Conservation (phyloP, 1,284 basidiomycete genomes). For the Ustilago nuda region DNA sequence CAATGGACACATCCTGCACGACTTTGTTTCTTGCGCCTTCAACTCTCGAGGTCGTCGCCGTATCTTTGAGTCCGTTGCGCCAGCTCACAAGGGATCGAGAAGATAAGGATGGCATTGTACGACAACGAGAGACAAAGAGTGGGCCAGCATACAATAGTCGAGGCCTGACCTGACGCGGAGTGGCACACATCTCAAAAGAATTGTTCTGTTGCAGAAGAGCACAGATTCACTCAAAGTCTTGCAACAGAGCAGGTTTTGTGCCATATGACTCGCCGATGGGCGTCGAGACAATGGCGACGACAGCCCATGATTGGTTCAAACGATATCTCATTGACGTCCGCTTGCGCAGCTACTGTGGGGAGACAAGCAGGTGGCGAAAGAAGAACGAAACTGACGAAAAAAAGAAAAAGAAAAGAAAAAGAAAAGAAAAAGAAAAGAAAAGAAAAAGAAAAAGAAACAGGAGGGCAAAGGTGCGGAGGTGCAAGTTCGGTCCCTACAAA, state of each 20-base stretch:
- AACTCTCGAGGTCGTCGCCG: background rate
- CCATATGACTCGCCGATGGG: background rate
- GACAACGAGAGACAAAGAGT: background rate
- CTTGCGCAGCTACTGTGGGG: conserved; percentile 5
- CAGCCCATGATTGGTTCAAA: conserved; percentile 1
- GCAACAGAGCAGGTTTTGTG: background rate
- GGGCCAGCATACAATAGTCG: background rate
- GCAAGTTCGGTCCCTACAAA: background rate
- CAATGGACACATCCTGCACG: background rate
- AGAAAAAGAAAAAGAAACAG: background rate
- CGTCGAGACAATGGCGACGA: background rate
- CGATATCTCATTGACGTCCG: background rate
- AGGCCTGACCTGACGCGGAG: background rate
- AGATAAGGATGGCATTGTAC: background rate
- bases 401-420: background rate
- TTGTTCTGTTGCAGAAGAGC: background rate
- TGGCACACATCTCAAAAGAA: background rate
- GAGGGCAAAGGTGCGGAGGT: background rate
- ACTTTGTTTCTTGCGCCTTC: background rate
- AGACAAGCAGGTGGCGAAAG: background rate
- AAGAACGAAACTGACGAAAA: too few species aligned
- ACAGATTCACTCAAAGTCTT: background rate
- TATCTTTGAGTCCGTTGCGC: background rate
- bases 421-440: background rate
- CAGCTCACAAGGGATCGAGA: background rate